Conservation (phyloP, 1,139 yeast species). For the Kodamaea arcana region DNA sequence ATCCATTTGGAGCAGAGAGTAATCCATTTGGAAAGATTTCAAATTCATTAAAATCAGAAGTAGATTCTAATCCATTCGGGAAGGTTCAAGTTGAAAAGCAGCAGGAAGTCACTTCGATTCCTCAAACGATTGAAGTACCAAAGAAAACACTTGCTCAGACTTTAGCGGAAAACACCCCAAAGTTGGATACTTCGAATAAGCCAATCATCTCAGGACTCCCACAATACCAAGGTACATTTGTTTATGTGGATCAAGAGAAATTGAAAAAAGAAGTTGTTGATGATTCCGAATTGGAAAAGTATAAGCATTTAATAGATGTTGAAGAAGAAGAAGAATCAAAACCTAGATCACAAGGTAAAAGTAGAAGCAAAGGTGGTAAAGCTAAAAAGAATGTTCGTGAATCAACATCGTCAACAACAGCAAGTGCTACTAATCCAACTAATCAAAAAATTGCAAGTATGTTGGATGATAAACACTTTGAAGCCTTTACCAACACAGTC, state of each 20-base stretch:
- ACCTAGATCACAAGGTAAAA: constrained; percentile 5
- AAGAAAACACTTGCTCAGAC: constrained; percentile 11
- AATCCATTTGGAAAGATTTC: constrained; percentile 3
- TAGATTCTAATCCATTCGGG: constrained; percentile 32
- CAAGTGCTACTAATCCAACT: constrained; percentile 11
- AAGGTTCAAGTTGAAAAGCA: constrained; percentile 7
- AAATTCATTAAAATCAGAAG: constrained; percentile 20
- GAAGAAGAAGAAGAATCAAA: constrained; percentile 17
- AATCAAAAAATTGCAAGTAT: constrained; percentile 42
- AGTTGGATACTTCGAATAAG: constrained; percentile 7
- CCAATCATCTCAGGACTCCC: constrained; percentile 25
- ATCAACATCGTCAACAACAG: constrained; percentile 18
- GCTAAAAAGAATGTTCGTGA: constrained; percentile 1
- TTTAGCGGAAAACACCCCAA: constrained; percentile 22
- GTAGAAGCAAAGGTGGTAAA: constrained; percentile 5
- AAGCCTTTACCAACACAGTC: constrained; percentile 67
- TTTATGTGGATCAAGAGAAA: constrained; percentile 66
- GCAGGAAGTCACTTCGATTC: constrained; percentile 3
- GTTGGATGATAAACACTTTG: constrained; percentile 75
- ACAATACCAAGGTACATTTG: constrained; percentile 56
- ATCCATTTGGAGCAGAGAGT: constrained; percentile 25
- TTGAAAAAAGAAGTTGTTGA: constrained; percentile 32
- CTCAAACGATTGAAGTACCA: constrained; percentile 3
- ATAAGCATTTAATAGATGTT: constrained; percentile 48
- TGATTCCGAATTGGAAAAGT: constrained; percentile 44